Evolutionary conservation across 2,329 filamentous ascomycete genomes (phyloP).

Genomic region (Pseudogymnoascus pannorum): DNA sequence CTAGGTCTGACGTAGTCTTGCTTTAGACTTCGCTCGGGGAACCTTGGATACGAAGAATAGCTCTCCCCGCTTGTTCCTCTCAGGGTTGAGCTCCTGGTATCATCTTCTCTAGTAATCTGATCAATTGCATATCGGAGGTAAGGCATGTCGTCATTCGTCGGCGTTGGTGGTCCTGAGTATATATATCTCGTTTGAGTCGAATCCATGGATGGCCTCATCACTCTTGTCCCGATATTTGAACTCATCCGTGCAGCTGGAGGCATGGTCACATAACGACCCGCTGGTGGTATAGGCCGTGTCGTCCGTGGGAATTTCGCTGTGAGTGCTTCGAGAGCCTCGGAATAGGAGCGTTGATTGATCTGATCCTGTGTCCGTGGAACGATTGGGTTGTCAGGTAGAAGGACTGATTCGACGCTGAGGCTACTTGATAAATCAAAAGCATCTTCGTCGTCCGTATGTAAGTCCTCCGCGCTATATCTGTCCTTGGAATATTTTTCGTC

Average conservation of each 20-base stretch:
- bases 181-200: slow-evolving; percentile 5
- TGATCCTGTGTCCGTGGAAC: slow-evolving; percentile 11
- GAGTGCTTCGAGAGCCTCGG: slow-evolving; percentile 15
- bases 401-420: not conserved
- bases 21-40: not conserved
- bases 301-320: slow-evolving; percentile 19
- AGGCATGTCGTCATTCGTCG: slow-evolving; percentile 74
- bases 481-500: slow-evolving; percentile 4
- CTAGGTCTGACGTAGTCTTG: not conserved
- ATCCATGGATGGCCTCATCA: slow-evolving; percentile 16
- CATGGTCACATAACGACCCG: slow-evolving; percentile 25
- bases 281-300: slow-evolving; percentile 19
- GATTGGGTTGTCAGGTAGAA: not conserved
- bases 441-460: slow-evolving; percentile 24
- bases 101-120: slow-evolving; percentile 69
- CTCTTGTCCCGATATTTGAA: slow-evolving; percentile 17
- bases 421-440: slow-evolving; percentile 14
- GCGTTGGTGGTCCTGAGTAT: slow-evolving; percentile 47
- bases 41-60: not conserved
- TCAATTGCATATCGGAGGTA: slow-evolving; percentile 88
- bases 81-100: slow-evolving; percentile 38
- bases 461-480: slow-evolving; percentile 6
- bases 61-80: not conserved
- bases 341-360: slow-evolving; percentile 14
- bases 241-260: slow-evolving; percentile 21